Conservation (phyloP, 176 grass and related monocot genomes). For the Olyra latifolia region DNA sequence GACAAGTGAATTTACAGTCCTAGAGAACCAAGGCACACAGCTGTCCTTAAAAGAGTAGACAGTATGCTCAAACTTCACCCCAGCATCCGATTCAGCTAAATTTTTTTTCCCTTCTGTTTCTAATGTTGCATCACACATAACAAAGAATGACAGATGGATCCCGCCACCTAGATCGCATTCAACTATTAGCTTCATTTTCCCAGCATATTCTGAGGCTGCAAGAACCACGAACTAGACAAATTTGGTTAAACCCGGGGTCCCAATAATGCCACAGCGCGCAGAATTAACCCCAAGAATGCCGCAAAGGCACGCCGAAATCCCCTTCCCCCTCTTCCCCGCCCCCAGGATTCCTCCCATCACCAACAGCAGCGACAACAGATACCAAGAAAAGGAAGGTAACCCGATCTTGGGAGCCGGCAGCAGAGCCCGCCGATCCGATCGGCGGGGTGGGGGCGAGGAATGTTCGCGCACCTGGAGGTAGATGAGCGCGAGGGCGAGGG, state of each 20-base stretch:
- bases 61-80: neutral
- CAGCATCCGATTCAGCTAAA: neutral
- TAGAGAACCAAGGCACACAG: neutral
- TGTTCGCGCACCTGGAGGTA: constrained; percentile 75
- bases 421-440: constrained; percentile 26
- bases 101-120: neutral
- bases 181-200: neutral
- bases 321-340: neutral
- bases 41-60: constrained; percentile 4
- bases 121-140: neutral
- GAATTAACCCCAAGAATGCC: neutral
- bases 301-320: neutral
- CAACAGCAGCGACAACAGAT: neutral
- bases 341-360: neutral
- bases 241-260: neutral
- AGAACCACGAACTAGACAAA: neutral
- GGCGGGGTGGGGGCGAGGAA: neutral
- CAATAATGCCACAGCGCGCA: neutral
- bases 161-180: constrained; percentile 1
- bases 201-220: neutral
- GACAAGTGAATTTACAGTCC: neutral
- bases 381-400: neutral
- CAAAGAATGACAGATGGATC: neutral
- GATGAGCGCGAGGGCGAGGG: constrained; percentile 75
- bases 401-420: neutral